Evolutionary conservation across 139 green algal genomes (phyloP).

Genomic region (Chlorella ohadii): DNA sequence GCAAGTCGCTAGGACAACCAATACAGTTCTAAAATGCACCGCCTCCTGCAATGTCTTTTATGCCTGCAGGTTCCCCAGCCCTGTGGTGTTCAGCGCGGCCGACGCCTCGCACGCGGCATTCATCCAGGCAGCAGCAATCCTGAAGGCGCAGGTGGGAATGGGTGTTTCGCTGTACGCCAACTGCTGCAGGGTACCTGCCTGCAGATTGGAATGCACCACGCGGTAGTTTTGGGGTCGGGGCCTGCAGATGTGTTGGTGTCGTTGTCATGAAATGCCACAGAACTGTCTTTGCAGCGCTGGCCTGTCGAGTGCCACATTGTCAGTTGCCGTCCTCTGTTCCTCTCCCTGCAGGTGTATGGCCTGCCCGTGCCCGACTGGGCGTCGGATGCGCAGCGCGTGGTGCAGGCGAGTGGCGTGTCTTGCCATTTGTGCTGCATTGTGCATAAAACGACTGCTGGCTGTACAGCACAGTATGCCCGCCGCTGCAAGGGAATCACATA

Average conservation of each 20-base stretch:
- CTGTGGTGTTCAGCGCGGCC: slow-evolving; percentile 78
- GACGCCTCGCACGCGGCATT: slow-evolving; percentile 83
- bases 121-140: slow-evolving; percentile 86
- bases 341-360: slow-evolving; percentile 71
- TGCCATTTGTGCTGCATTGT: too few relatives aligned
- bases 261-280: too few relatives aligned
- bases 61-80: slow-evolving; percentile 77
- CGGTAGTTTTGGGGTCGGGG: too few relatives aligned
- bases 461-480: too few relatives aligned
- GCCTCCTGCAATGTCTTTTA: not conserved
- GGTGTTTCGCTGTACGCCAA: not conserved
- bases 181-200: not conserved
- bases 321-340: too few relatives aligned
- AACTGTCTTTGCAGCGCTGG: too few relatives aligned
- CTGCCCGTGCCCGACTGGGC: slow-evolving; percentile 83
- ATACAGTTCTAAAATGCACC: too few relatives aligned
- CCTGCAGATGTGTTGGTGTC: too few relatives aligned
- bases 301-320: too few relatives aligned
- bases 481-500: too few relatives aligned
- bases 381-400: slow-evolving; percentile 51
- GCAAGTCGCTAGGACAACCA: too few relatives aligned
- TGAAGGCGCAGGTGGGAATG: slow-evolving; percentile 72
- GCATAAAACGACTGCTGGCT: too few relatives aligned
- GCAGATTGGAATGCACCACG: not conserved
- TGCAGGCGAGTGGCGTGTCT: not conserved